Evolutionary conservation across 257 asterid species (phyloP).

Genomic region (Fraxinus pennsylvanica): DNA sequence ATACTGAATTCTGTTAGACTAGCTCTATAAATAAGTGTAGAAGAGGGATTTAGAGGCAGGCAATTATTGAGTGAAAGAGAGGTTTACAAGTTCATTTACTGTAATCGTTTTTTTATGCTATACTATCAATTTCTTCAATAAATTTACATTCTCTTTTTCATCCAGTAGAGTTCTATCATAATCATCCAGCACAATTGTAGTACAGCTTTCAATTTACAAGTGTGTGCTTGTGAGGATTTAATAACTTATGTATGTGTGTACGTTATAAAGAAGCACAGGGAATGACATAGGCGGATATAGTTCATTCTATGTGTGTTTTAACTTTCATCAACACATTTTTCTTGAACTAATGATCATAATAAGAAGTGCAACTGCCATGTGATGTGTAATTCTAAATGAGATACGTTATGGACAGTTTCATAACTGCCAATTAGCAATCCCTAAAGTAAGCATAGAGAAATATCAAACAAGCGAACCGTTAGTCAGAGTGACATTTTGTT

Average conservation of each 20-base stretch:
- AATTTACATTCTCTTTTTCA: no score
- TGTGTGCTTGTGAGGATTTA: neutral
- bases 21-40: no score
- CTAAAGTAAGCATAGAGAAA: neutral
- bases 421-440: neutral
- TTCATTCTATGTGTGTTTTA: neutral
- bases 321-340: neutral
- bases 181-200: neutral
- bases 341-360: neutral
- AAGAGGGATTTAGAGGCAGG: no score
- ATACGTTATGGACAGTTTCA: neutral
- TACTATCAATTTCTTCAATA: no score
- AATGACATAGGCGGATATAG: neutral
- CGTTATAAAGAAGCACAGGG: neutral
- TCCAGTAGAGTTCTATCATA: no score
- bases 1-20: no score
- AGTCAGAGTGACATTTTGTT: neutral
- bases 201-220: neutral
- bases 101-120: no score
- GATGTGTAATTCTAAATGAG: neutral
- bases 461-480: neutral
- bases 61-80: no score
- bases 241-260: neutral
- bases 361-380: neutral
- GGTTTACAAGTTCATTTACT: neutral